These are phyloP conservation scores for Jaltomata sinuosa DNA, from an alignment of 257 asterid species.

Conservation along the genomic window DNA sequence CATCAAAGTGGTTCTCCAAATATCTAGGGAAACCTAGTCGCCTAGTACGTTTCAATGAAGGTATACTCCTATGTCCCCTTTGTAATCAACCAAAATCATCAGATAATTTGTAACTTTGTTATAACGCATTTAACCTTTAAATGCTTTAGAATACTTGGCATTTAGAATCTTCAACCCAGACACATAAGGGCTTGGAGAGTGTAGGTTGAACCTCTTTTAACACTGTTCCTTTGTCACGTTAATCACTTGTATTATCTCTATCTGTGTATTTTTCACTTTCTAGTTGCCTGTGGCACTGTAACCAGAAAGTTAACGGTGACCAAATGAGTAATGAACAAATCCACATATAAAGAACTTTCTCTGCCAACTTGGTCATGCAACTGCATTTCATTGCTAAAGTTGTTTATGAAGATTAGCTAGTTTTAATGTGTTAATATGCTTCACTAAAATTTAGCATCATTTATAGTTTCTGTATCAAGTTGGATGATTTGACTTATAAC, in stretches of 20 bases:
- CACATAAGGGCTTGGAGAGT: neutral
- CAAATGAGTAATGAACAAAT: neutral
- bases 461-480: neutral
- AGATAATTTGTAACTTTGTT: neutral
- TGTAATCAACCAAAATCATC: neutral
- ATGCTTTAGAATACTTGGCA: neutral
- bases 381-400: neutral
- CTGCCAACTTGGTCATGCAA: neutral
- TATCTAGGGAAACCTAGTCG: constrained; percentile 25
- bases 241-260: neutral
- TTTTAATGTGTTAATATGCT: neutral
- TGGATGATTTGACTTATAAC: neutral
- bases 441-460: neutral
- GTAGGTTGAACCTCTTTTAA: neutral
- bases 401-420: neutral
- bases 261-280: neutral
- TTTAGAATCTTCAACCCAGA: neutral
- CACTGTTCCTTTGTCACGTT: neutral
- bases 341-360: neutral
- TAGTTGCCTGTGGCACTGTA: neutral
- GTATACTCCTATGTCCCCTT: neutral
- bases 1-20: constrained; percentile 21
- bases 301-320: neutral
- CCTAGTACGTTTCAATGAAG: constrained; percentile 31
- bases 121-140: neutral